Percentiles rank a stretch among this genome's conserved stretches.
Conservation (phyloP, 805 yeast genomes). For the Maudiozyma bulderi region DNA sequence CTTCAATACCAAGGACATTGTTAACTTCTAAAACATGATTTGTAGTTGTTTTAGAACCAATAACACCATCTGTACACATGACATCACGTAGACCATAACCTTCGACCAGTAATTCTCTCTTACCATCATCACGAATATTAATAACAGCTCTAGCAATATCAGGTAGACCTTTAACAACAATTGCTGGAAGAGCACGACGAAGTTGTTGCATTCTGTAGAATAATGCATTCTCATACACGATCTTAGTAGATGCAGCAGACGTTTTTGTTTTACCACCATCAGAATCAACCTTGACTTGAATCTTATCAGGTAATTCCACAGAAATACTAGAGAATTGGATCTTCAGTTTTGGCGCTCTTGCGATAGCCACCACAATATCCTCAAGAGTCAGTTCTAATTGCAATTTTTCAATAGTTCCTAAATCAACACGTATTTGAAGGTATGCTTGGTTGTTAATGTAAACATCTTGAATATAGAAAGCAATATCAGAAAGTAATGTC, state of each 20-base stretch:
- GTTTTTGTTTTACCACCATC: constrained; percentile 37
- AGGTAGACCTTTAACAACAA: constrained; percentile 88
- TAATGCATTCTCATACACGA: constrained; percentile 39
- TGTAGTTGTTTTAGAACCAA: constrained; percentile 78
- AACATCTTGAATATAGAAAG: constrained; percentile 87
- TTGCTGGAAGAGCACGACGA: constrained; percentile 73
- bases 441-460: constrained; percentile 71
- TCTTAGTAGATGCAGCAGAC: constrained; percentile 34
- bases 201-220: constrained; percentile 86
- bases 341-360: constrained; percentile 81
- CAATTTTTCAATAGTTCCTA: constrained; percentile 73
- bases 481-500: constrained; percentile 77
- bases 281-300: constrained; percentile 51
- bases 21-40: constrained; percentile 88
- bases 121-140: constrained; percentile 77
- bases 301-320: constrained; percentile 52
- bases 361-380: constrained; percentile 76
- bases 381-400: constrained; percentile 84
- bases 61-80: constrained; percentile 94
- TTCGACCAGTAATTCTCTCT: constrained; percentile 88
- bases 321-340: constrained; percentile 64
- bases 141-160: constrained; percentile 94
- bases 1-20: constrained; percentile 91
- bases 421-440: constrained; percentile 72
- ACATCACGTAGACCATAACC: constrained; percentile 95